phyloP scores from a whole-genome alignment of 495 filamentous ascomycete genomes.

The Hypoxylon intermedium region DNA sequence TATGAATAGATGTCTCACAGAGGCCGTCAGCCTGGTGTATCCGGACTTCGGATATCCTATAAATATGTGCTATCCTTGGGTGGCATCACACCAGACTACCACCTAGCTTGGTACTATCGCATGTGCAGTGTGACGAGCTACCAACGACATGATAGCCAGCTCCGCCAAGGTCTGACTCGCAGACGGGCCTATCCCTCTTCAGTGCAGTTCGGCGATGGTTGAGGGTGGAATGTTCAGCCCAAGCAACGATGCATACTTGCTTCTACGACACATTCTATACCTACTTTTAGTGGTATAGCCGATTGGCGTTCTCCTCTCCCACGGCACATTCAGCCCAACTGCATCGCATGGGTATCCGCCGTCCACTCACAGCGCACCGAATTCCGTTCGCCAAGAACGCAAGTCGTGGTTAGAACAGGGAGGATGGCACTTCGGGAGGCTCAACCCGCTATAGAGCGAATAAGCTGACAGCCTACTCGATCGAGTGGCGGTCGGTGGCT shows the following conservation, averaged over 20 bases:
- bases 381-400: background rate
- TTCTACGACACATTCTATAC: background rate
- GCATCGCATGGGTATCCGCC: background rate
- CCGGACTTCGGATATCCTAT: too few species aligned
- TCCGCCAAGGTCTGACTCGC: too few species aligned
- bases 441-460: background rate
- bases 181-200: too few species aligned
- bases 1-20: background rate
- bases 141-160: too few species aligned
- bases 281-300: background rate
- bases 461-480: slow-evolving; percentile 2
- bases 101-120: too few species aligned
- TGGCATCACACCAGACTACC: too few species aligned
- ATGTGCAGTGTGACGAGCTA: too few species aligned
- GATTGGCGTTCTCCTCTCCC: background rate
- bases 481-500: background rate
- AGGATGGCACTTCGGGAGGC: background rate
- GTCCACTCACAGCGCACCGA: background rate
- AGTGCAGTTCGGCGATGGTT: too few species aligned
- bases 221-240: too few species aligned
- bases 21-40: background rate
- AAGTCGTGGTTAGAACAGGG: background rate
- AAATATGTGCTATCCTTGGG: too few species aligned
- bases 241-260: background rate
- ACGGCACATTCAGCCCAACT: background rate